These are phyloP conservation scores for Dunaliella salina DNA, from an alignment of 163 green algal genomes.

Conservation along the genomic window DNA sequence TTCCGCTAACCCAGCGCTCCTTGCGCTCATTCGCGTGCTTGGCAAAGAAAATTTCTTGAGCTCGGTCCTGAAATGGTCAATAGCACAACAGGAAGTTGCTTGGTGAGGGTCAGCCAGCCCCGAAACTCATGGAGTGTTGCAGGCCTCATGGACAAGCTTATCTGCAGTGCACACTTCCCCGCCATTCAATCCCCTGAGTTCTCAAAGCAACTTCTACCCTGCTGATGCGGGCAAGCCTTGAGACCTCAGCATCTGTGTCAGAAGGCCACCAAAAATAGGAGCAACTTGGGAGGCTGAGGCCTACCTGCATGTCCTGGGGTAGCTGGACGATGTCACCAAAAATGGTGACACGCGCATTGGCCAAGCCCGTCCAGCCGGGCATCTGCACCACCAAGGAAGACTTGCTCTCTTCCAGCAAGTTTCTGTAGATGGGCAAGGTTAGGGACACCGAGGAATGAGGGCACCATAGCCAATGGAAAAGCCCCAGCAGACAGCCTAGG, in stretches of 20 bases:
- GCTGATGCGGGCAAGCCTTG: too few relatives aligned
- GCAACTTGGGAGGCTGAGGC: not conserved
- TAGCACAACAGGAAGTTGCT: not conserved
- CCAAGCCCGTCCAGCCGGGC: conserved; percentile 87
- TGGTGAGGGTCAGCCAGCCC: not conserved
- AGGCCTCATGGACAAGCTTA: too few relatives aligned
- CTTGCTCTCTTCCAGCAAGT: conserved; percentile 20
- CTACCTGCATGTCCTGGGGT: conserved; percentile 56
- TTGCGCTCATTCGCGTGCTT: conserved; percentile 64
- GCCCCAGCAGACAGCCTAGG: too few relatives aligned
- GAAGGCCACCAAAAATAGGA: too few relatives aligned
- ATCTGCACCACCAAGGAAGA: conserved; percentile 89
- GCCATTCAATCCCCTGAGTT: too few relatives aligned
- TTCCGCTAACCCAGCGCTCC: conserved; percentile 71
- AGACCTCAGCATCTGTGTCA: too few relatives aligned
- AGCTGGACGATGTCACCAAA: conserved; percentile 81
- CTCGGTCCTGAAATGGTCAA: conserved; percentile 31
- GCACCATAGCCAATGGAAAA: not conserved
- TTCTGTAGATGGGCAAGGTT: conserved; percentile 7
- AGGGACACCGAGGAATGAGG: not conserved
- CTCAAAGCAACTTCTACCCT: too few relatives aligned
- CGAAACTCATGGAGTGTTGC: not conserved
- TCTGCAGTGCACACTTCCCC: too few relatives aligned
- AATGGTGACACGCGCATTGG: conserved; percentile 93
- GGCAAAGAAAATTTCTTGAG: conserved; percentile 58